These are phyloP conservation scores for Microstegium vimineum DNA, from an alignment of 176 grass and related monocot species.

Conservation along the genomic window DNA sequence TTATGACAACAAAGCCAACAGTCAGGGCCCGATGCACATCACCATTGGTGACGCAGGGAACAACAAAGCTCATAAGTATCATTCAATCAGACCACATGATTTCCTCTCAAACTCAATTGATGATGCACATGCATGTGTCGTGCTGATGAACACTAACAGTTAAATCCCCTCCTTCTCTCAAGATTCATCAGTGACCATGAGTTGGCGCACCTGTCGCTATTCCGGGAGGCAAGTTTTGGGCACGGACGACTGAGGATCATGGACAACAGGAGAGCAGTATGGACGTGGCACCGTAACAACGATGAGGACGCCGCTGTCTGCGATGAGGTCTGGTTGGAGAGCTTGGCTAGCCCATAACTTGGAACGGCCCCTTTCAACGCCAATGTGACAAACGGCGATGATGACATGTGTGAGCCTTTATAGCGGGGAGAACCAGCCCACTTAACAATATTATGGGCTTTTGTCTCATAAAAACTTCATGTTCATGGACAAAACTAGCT, in stretches of 20 bases:
- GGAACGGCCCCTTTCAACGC: too few relatives aligned
- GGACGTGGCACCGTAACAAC: not conserved
- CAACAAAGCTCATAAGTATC: conserved; percentile 49
- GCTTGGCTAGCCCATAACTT: too few relatives aligned
- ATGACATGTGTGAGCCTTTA: too few relatives aligned
- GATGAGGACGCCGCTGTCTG: not conserved
- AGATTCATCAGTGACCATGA: conserved; percentile 11
- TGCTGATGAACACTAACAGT: not conserved
- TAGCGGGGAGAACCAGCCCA: too few relatives aligned
- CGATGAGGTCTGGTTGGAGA: not conserved
- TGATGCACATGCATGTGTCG: not conserved
- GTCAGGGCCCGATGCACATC: conserved; percentile 57
- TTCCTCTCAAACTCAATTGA: not conserved
- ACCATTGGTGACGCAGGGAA: conserved; percentile 77
- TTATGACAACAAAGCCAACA: conserved; percentile 34
- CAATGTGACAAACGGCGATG: too few relatives aligned
- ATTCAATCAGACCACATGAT: too few relatives aligned
- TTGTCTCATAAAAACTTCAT: too few relatives aligned
- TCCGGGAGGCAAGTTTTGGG: not conserved
- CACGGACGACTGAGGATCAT: not conserved
- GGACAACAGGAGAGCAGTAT: not conserved
- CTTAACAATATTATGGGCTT: too few relatives aligned
- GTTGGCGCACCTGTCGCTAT: not conserved
- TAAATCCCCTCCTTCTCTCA: not conserved
- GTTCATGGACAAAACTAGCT: too few relatives aligned